A percentile compares a stretch with the other conserved stretches of the same genome.
phyloP scores from a whole-genome alignment of 2,329 filamentous ascomycete genomes.

The Pseudogymnoascus sp. region DNA sequence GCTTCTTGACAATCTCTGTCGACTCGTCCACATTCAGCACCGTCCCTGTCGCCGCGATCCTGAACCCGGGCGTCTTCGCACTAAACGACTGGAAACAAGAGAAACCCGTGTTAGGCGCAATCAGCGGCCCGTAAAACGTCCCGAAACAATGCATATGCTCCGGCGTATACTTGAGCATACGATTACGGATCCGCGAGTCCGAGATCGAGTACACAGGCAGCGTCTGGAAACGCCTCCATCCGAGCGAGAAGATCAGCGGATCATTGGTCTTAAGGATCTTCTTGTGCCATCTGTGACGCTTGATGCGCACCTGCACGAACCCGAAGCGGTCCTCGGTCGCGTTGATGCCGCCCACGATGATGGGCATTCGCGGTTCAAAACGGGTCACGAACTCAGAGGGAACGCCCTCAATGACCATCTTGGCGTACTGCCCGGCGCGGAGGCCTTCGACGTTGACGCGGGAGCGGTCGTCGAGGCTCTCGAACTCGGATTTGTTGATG shows the following conservation, averaged over 20 bases:
- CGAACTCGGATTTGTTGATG: conserved; percentile 93
- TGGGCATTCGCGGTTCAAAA: conserved; percentile 73
- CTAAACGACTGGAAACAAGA: conserved; percentile 87
- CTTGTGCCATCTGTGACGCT: conserved; percentile 97
- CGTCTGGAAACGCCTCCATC: conserved; percentile 91
- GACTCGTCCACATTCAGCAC: conserved; percentile 91
- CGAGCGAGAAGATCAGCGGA: conserved; percentile 90
- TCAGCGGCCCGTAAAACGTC: conserved; percentile 89
- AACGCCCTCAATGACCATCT: conserved; percentile 80
- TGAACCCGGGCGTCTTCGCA: conserved; percentile 77
- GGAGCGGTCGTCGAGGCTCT: conserved; percentile 74
- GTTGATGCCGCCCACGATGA: conserved; percentile 85
- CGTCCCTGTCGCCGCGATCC: conserved; percentile 88
- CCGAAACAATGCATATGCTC: conserved; percentile 99
- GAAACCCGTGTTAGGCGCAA: conserved; percentile 93
- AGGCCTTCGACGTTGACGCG: conserved; percentile 80
- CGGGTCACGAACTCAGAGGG: conserved; percentile 80
- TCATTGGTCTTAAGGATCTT: conserved; percentile 98
- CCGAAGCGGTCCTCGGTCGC: conserved; percentile 93
- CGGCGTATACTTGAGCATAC: conserved; percentile 98
- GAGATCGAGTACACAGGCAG: conserved; percentile 91
- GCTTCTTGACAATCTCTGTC: conserved; percentile 97
- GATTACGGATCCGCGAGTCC: conserved; percentile 84
- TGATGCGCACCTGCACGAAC: conserved; percentile 91
- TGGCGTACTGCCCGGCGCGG: conserved; percentile 85